Percentiles rank a stretch among this genome's conserved stretches.
Conservation (phyloP, 768 basidiomycete species). For the Trametes coccinea region DNA sequence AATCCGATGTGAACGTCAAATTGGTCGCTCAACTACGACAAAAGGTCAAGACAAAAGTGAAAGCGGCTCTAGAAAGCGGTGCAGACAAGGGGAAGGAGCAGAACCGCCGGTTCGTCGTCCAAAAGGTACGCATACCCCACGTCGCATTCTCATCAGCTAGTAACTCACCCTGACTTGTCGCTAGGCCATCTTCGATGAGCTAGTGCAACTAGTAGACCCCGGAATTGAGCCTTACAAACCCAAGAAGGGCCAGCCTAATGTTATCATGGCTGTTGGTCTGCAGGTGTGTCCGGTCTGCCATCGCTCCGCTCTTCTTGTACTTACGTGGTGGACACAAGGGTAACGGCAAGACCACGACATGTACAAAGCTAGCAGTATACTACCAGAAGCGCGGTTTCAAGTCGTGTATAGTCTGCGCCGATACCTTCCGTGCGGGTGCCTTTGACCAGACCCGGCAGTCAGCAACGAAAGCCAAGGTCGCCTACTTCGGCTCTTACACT, state of each 20-base stretch:
- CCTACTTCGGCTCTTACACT: conserved; percentile 98
- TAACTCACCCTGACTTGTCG: background rate
- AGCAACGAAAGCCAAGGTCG: conserved; percentile 97
- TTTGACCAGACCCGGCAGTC: conserved; percentile 99
- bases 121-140: conserved; percentile 65
- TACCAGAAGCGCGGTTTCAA: conserved; percentile 97
- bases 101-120: conserved; percentile 85
- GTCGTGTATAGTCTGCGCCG: conserved; percentile 96
- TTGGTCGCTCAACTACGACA: conserved; percentile 84
- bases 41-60: conserved; percentile 89
- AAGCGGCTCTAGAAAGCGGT: conserved; percentile 69
- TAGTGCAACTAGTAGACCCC: conserved; percentile 93
- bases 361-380: conserved; percentile 97
- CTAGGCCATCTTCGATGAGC: conserved; percentile 95
- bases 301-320: background rate
- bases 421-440: conserved; percentile 98
- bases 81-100: conserved; percentile 76
- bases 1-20: conserved; percentile 98
- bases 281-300: conserved; percentile 56
- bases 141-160: background rate
- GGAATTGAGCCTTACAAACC: conserved; percentile 96
- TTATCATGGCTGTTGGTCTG: conserved; percentile 97
- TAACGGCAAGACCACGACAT: conserved; percentile 98
- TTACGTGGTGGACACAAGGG: conserved; percentile 51
- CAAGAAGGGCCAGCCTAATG: conserved; percentile 89